Evolutionary conservation across 1,284 basidiomycete genomes (phyloP), one percentile per base, ranked within the genome.

Genomic region (Tausonia pullulans): DNA sequence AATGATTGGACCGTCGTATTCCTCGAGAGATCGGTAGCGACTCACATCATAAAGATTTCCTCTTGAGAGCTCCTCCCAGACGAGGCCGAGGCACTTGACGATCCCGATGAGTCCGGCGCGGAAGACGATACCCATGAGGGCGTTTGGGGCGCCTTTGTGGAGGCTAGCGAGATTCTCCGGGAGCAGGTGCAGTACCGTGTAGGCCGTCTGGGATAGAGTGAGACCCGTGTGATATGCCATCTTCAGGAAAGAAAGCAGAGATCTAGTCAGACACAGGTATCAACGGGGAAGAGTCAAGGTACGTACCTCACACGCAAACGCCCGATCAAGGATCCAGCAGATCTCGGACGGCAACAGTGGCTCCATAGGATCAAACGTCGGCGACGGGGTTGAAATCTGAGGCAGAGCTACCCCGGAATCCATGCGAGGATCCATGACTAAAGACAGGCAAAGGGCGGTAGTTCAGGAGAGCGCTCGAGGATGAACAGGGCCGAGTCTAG

Each of bases 141-240:
- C 82, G n/a, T 16, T 69, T 69, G 56, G 62, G 64, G 61, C 14
- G 62, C 59, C 27, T 70, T 63, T 45, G 72, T 69, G 14, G 74
- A 73, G 27, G 71, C 74, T 39, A 78, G 49, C 67, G 63, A 51
- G 74, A 62, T 7, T 55, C 45, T 16, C 78, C 73, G 57, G 78
- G 68, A 90, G 88, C 16, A 87, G 80, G 70, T 90, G 87, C 49
- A 86, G 81, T 66, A 87, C 81, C 1, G 89, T 90, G 75, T 83
- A 87, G 41, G 94, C 82, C 0, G 89, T 89, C 71, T 92, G 90
- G 0, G 87, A 82, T n/a, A 94, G 82, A 11, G 86, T 83, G 70
- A 86, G 86, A 55, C 90, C 90, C 5, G 81, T 76, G 72, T 92
- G 88, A 84, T 88, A 93, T 71, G 87, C 83, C 79, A 88, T 87